Conservation (phyloP, 768 basidiomycete genomes). For the Clitopilus hobsonii region DNA sequence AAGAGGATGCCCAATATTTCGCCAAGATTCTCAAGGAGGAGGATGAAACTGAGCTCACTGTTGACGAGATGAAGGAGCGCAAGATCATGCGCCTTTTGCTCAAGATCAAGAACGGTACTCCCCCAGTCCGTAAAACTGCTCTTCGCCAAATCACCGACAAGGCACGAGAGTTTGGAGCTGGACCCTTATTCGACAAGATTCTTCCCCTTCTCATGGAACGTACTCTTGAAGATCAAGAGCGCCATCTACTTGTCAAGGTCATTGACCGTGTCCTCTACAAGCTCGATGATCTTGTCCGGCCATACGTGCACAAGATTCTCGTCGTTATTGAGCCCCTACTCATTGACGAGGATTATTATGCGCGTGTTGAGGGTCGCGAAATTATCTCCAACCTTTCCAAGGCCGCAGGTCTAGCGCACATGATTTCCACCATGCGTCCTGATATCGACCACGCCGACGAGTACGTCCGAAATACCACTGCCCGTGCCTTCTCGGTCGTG, state of each 20-base stretch:
- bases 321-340: slow-evolving; percentile 99
- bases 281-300: slow-evolving; percentile 96
- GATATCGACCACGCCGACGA: slow-evolving; percentile 99
- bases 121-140: slow-evolving; percentile 96
- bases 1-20: slow-evolving; percentile 97
- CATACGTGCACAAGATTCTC: slow-evolving; percentile 98
- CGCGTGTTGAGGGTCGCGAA: slow-evolving; percentile 96
- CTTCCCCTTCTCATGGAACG: slow-evolving; percentile 97
- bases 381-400: slow-evolving; percentile 99
- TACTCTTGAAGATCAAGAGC: slow-evolving; percentile 96
- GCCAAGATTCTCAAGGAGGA: slow-evolving; percentile 94
- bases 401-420: slow-evolving; percentile 97
- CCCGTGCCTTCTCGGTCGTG: slow-evolving; percentile 97
- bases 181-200: slow-evolving; percentile 98
- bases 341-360: slow-evolving; percentile 97
- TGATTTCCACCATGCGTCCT: slow-evolving; percentile 99
- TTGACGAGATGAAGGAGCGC: slow-evolving; percentile 99
- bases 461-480: slow-evolving; percentile 98
- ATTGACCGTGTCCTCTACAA: slow-evolving; percentile 99
- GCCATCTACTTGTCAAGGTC: slow-evolving; percentile 96
- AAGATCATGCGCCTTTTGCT: slow-evolving; percentile 98
- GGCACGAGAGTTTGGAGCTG: slow-evolving; percentile 96
- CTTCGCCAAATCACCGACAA: slow-evolving; percentile 98
- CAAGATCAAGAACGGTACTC: slow-evolving; percentile 99
- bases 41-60: slow-evolving; percentile 86